Evolutionary conservation across 2,329 filamentous ascomycete genomes (phyloP), one percentile per base, ranked within the genome.

Genomic region (Seiridium unicorne): DNA sequence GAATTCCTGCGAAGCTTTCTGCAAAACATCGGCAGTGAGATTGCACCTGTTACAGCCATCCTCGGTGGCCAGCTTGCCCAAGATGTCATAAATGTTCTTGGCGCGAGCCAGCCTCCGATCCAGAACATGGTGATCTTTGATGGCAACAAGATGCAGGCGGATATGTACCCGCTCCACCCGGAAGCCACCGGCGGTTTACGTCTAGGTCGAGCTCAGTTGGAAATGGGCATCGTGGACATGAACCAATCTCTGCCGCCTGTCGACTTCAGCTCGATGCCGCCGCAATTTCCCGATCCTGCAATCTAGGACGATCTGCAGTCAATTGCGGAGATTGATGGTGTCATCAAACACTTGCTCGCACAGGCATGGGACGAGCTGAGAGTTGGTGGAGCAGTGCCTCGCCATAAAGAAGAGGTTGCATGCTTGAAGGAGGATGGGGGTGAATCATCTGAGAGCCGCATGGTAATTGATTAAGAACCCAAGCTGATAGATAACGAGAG

Each of bases 41-140:
- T 98, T 44, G 89, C 91, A 10, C 93, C 95, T 6, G 92, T 96
- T 7, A 89, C 91, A 0, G 93, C 95, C 1, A 92, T 97, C 61
- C 80, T 99, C 9, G 95, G 95, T 54, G 95, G 93, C 8, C 88
- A 93, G 73, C 83, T 99, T 13, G 92, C 94, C 1, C 95, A 99
- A 76, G 95, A 99, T 72, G 93, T 97, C 56, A 98, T 99, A 77
- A 98, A 98, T 69, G 93, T 97, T 38, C 84, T 98, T 5, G 92
- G 93, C 54, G 88, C 91, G 72, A 88, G 90, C 46, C 93, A 98
- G 77, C 95, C 97, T 74, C 95, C 95, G 1, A 90, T 99, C 47
- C 95, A 99, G 77, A 99, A 99, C 74, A 87, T 97, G 73, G 84
- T 97, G 55, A 80, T 98, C 26, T 97, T 98, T 69, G 93, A 98